phyloP scores from a whole-genome alignment of 495 filamentous ascomycete genomes.

The Tuber umbilicatum region DNA sequence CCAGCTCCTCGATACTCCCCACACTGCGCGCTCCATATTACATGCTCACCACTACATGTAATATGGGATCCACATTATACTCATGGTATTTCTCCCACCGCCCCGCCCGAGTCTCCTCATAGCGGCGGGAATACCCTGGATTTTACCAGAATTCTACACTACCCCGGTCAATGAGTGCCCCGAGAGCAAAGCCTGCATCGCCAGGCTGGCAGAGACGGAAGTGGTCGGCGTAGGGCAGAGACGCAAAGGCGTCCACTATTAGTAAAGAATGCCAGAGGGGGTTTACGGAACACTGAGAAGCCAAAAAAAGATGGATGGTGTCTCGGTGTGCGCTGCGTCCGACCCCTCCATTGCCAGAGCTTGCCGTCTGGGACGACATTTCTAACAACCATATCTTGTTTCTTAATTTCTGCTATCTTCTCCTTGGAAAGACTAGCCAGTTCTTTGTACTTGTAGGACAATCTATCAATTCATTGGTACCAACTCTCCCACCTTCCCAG shows the following conservation, averaged over 20 bases:
- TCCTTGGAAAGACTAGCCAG: constrained; percentile 48
- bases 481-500: too few species aligned
- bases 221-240: constrained; percentile 71
- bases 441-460: constrained; percentile 55
- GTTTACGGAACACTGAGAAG: constrained; percentile 65
- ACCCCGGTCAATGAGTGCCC: constrained; percentile 79
- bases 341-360: constrained; percentile 55
- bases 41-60: too few species aligned
- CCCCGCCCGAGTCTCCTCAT: too few species aligned
- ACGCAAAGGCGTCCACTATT: constrained; percentile 54
- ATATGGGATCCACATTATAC: too few species aligned
- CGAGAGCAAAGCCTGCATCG: constrained; percentile 74
- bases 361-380: constrained; percentile 56
- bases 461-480: constrained; percentile 42
- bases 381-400: constrained; percentile 57
- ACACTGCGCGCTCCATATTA: too few species aligned
- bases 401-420: constrained; percentile 53
- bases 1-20: constrained; percentile 75
- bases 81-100: too few species aligned
- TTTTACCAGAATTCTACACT: constrained; percentile 81
- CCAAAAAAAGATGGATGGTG: constrained; percentile 62
- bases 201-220: constrained; percentile 71
- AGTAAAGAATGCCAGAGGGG: constrained; percentile 64
- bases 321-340: constrained; percentile 60
- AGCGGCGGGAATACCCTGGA: constrained; percentile 64